Percentiles rank a stretch among this genome's conserved stretches.
These are phyloP conservation scores for Clathrus columnatus DNA, from an alignment of 768 basidiomycete genomes.

Conservation along the genomic window DNA sequence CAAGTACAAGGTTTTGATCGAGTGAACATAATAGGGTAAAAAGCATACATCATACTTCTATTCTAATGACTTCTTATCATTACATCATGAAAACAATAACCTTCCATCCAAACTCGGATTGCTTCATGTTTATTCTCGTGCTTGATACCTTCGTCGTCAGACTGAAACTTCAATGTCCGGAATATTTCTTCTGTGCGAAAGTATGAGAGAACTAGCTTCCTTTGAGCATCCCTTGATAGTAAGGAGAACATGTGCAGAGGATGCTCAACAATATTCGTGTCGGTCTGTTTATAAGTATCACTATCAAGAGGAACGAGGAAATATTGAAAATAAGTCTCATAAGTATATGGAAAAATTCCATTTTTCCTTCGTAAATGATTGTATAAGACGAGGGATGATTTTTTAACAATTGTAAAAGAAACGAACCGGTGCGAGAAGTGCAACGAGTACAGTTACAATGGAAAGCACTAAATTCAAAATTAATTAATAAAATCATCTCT, in stretches of 20 bases:
- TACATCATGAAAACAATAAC: too few species aligned
- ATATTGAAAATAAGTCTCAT: background rate
- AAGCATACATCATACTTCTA: too few species aligned
- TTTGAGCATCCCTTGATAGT: slow-evolving; percentile 1
- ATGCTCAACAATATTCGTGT: background rate
- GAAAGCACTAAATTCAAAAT: slow-evolving; percentile 4
- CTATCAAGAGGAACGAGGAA: background rate
- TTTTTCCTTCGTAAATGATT: background rate
- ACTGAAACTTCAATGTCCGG: too few species aligned
- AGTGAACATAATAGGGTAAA: too few species aligned
- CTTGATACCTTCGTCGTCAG: too few species aligned
- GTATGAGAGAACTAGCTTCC: too few species aligned
- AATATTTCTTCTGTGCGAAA: too few species aligned
- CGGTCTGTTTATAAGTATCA: background rate
- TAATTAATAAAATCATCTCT: background rate
- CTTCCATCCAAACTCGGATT: too few species aligned
- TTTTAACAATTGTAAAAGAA: background rate
- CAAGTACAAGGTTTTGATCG: too few species aligned
- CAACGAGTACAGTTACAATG: background rate
- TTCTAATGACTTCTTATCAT: too few species aligned
- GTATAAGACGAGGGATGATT: background rate
- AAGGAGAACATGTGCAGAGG: background rate
- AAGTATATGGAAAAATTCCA: background rate
- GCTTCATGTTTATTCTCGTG: too few species aligned
- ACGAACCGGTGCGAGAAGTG: background rate